Percentiles rank a stretch among this genome's conserved stretches.
These are phyloP conservation scores for Cutaneotrichosporon cyanovorans DNA, from an alignment of 1,284 basidiomycete genomes.

Conservation along the genomic window DNA sequence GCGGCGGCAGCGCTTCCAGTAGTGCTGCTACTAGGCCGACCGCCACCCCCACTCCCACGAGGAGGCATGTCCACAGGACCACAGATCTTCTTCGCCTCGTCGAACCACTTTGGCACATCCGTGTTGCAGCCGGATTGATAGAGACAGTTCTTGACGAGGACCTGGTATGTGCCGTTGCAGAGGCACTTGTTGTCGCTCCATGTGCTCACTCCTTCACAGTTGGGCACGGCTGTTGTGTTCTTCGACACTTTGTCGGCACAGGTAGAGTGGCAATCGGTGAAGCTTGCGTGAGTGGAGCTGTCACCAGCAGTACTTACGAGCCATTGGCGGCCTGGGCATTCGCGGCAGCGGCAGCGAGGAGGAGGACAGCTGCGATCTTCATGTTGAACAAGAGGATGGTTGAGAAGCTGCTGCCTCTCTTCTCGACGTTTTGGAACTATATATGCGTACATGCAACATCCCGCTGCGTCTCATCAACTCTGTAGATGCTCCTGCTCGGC, in stretches of 20 bases:
- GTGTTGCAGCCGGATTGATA: conserved; percentile 4
- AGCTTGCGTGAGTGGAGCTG: neutral
- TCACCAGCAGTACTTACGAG: neutral
- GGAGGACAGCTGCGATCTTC: conserved; percentile 3
- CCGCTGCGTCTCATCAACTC: too few species aligned
- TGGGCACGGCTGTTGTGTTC: neutral
- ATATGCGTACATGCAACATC: too few species aligned
- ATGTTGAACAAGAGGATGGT: too few species aligned
- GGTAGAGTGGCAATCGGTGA: neutral
- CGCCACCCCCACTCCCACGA: too few species aligned
- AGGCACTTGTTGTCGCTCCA: conserved; percentile 4
- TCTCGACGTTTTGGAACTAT: too few species aligned
- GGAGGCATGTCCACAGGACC: too few species aligned
- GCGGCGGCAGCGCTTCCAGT: too few species aligned
- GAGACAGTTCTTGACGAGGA: conserved; percentile 4
- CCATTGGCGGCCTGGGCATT: neutral
- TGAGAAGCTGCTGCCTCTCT: too few species aligned
- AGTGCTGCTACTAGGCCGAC: too few species aligned
- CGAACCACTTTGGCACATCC: conserved; percentile 3
- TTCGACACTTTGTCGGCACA: neutral
- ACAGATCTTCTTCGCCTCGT: neutral
- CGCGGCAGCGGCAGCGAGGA: conserved; percentile 1
- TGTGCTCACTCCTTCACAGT: neutral
- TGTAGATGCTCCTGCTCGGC: too few species aligned
- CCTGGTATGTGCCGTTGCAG: conserved; percentile 4